These are phyloP conservation scores for Epipyxis sp. DNA, from an alignment of 108 stramenopile species.

Conservation along the genomic window DNA sequence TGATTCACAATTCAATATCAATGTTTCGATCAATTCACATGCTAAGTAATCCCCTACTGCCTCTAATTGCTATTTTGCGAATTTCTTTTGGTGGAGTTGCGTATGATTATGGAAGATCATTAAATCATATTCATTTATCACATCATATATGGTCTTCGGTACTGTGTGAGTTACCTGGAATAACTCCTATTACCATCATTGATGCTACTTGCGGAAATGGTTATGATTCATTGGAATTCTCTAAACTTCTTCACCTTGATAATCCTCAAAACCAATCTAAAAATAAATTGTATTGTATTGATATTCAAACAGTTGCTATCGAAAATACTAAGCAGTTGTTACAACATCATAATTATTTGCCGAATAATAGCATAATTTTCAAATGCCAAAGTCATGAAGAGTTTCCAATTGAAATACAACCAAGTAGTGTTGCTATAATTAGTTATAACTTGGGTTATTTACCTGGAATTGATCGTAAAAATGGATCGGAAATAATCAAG, in stretches of 20 bases:
- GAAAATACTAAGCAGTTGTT: background rate
- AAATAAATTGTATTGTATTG: conserved; percentile 6
- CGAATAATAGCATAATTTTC: background rate
- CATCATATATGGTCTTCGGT: no score
- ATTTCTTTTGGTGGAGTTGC: no score
- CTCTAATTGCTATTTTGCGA: no score
- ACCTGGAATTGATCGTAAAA: background rate
- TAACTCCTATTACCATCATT: no score
- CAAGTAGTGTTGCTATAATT: background rate
- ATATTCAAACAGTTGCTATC: conserved; percentile 18
- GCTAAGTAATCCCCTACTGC: no score
- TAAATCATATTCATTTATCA: no score
- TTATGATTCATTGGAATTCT: background rate
- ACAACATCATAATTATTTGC: background rate
- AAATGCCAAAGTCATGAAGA: background rate
- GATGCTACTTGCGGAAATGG: conserved; percentile 23
- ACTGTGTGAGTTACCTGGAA: no score
- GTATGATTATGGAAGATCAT: no score
- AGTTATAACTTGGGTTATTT: conserved; percentile 17
- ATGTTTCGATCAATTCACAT: no score
- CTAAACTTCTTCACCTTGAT: background rate
- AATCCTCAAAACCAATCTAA: background rate
- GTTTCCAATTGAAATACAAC: background rate
- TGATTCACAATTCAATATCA: no score
- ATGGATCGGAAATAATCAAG: background rate